Evolutionary conservation across 129 eudicot species (phyloP).

Genomic region (Dittrichia graveolens): DNA sequence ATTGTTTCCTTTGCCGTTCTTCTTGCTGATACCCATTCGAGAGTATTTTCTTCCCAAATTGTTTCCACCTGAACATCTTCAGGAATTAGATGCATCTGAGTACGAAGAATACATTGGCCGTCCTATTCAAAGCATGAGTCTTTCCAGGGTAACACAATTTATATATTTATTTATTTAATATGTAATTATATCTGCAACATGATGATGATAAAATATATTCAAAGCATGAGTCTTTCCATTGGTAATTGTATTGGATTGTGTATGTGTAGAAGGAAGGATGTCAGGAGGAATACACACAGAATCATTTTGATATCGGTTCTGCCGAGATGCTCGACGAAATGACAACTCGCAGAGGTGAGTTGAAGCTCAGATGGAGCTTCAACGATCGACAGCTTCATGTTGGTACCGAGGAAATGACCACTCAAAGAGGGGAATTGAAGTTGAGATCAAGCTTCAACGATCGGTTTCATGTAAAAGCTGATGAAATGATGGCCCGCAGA

Average conservation of each 20-base stretch:
- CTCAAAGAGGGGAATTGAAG: slow-evolving; percentile 82
- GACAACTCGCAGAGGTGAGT: slow-evolving; percentile 83
- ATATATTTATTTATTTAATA: neutral
- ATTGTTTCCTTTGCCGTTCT: slow-evolving; percentile 76
- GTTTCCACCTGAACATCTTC: slow-evolving; percentile 60
- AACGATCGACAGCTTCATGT: slow-evolving; percentile 54
- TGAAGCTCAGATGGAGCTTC: slow-evolving; percentile 73
- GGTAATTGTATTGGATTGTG: neutral
- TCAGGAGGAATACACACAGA: slow-evolving; percentile 39
- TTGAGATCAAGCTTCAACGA: slow-evolving; percentile 67
- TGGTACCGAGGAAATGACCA: slow-evolving; percentile 52
- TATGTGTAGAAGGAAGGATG: slow-evolving; percentile 50
- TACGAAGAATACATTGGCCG: slow-evolving; percentile 65
- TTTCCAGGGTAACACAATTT: slow-evolving; percentile 48
- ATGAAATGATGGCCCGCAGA: slow-evolving; percentile 71
- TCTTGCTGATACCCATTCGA: slow-evolving; percentile 64
- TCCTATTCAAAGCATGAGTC: slow-evolving; percentile 45
- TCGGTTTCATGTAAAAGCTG: slow-evolving; percentile 45
- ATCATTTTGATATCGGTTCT: slow-evolving; percentile 46
- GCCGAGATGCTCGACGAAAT: slow-evolving; percentile 81
- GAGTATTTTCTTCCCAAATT: slow-evolving; percentile 71
- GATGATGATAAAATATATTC: too few relatives aligned
- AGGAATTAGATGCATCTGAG: slow-evolving; percentile 78
- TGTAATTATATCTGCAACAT: neutral
- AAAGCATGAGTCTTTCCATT: too few relatives aligned